These are phyloP conservation scores for Exophiala calicioides DNA, from an alignment of 2,329 filamentous ascomycete genomes.

Conservation along the genomic window DNA sequence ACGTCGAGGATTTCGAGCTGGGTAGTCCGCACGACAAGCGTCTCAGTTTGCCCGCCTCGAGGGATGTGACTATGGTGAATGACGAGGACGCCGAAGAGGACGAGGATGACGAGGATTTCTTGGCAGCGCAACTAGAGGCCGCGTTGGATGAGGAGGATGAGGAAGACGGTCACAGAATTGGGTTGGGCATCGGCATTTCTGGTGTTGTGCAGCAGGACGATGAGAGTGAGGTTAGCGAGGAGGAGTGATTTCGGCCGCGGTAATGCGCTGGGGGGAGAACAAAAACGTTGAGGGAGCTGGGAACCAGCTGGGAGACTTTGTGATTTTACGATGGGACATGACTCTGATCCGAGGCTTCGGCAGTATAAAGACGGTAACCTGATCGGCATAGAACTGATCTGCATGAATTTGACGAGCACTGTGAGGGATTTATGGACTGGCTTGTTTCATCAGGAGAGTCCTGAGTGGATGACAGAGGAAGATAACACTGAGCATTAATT, in stretches of 20 bases:
- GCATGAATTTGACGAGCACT: too few relatives aligned
- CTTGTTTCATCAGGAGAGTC: too few relatives aligned
- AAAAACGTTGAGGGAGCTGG: too few relatives aligned
- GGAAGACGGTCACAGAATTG: constrained; percentile 59
- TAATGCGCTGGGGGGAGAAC: too few relatives aligned
- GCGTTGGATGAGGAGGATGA: constrained; percentile 50
- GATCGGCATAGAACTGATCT: too few relatives aligned
- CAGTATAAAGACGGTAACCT: too few relatives aligned
- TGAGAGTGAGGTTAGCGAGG: constrained; percentile 68
- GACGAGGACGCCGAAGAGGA: constrained; percentile 21
- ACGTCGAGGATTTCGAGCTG: constrained; percentile 46
- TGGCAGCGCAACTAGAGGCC: constrained; percentile 61
- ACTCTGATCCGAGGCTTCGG: too few relatives aligned
- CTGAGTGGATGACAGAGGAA: too few relatives aligned
- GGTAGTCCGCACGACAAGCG: constrained; percentile 22
- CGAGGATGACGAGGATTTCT: constrained; percentile 51
- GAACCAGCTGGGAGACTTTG: too few relatives aligned
- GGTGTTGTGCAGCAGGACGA: constrained; percentile 54
- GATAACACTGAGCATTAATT: too few relatives aligned
- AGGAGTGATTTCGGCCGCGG: constrained; percentile 50
- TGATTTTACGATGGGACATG: too few relatives aligned
- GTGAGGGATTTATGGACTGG: too few relatives aligned
- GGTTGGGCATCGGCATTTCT: constrained; percentile 67
- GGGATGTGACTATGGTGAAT: constrained; percentile 13
- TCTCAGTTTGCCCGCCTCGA: constrained; percentile 5